Evolutionary conservation across 2,329 filamentous ascomycete species (phyloP), one percentile per base, ranked within the genome.

Genomic region (Microascus cirrosus): DNA sequence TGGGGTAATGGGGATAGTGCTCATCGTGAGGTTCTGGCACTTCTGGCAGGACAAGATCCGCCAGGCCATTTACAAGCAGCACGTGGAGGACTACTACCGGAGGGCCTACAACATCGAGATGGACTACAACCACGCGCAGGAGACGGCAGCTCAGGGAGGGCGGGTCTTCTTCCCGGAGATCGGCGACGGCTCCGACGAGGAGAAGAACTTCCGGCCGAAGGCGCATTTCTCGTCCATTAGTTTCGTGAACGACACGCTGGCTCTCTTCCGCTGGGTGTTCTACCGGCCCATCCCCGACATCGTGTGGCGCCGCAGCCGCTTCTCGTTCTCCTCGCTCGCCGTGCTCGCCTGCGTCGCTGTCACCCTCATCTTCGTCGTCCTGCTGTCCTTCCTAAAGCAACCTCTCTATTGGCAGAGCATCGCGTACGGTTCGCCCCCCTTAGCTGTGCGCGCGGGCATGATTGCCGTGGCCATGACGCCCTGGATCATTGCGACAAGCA

Each of bases 21-120:
- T 87, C 12, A 66, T 86, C 12, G 77, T 93, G 67, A 84, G 90
- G 63, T 79, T 89, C 67, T 96, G 92, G 78, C 88, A 96, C 71
- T 85, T 87, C 64, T 96, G 90, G 86, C 90, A 92, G 65, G 92
- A 96, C 75, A 95, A 94, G 74, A 90, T 95, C 63, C 84, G 92
- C 63, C 89, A 92, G 63, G 92, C 90, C 61, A 83, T 94, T 60
- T 89, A 94, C 74, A 93, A 95, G 73, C 86, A 94, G 67, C 84
- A 90, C 68, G 79, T 89, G 65, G 79, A 89, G 66, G 79, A 85
- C 65, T 80, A 86, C 65, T 85, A 82, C 68, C 80, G 69, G 59
- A 69, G 76, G 55, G 62, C 80, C 53, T 79, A 84, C 69, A 76
- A 69, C 66, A 65, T 78, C 58, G 77, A 82, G 55, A 72, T 76